phyloP scores from a whole-genome alignment of 345 rosid genomes.

The Microcos paniculata region DNA sequence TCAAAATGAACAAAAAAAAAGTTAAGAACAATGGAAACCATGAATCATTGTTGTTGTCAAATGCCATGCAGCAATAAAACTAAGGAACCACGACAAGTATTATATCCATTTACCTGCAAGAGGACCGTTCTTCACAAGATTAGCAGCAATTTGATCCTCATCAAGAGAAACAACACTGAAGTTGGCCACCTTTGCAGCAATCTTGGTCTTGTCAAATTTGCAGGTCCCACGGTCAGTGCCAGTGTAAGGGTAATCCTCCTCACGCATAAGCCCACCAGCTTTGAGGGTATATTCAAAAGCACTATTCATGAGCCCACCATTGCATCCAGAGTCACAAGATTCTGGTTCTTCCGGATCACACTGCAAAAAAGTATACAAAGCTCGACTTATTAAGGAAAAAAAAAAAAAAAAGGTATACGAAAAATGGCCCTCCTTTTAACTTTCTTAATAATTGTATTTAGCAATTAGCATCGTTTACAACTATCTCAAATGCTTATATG shows the following conservation, averaged over 20 bases:
- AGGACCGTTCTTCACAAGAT: conserved; percentile 89
- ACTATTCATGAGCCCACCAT: conserved; percentile 89
- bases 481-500: background rate
- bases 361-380: conserved; percentile 35
- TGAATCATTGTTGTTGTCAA: background rate
- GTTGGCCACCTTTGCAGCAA: conserved; percentile 80
- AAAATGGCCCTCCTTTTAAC: background rate
- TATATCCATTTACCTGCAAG: conserved; percentile 58
- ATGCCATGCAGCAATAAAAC: background rate
- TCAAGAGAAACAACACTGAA: conserved; percentile 82
- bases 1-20: background rate
- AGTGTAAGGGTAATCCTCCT: conserved; percentile 88
- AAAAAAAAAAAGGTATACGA: background rate
- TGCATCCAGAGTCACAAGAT: conserved; percentile 87
- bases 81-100: background rate
- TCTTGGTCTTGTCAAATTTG: conserved; percentile 78
- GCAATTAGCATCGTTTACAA: background rate
- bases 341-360: conserved; percentile 86
- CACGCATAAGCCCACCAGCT: conserved; percentile 89
- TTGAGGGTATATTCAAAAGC: conserved; percentile 85
- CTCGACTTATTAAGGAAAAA: background rate
- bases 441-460: background rate
- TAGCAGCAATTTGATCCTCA: conserved; percentile 92
- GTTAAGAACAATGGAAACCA: background rate
- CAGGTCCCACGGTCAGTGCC: conserved; percentile 66